Evolutionary conservation across 2,329 filamentous ascomycete genomes (phyloP), one percentile per base, ranked within the genome.

Genomic region (Graphilbum ipis-grandicollis): DNA sequence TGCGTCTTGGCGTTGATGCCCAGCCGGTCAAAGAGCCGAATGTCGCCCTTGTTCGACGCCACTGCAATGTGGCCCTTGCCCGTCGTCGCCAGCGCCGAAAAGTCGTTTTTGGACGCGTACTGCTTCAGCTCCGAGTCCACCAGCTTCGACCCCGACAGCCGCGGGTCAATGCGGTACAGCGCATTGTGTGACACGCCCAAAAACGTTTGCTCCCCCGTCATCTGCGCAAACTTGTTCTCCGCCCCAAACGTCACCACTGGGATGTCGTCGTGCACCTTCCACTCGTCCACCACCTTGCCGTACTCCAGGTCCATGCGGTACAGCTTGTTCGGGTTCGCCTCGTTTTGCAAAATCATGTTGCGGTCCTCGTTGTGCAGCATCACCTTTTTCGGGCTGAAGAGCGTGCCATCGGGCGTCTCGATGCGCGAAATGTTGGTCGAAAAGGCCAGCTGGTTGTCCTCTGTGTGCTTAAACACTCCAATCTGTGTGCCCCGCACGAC

Each of bases 251-350:
- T 90, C 38, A 82, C 75, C 42, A 96, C 82, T 0, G 83, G 79
- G 38, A 98, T 94, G 52, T 96, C 83, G 43, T 98, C 88, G 52
- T 98, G 88, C 13, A 98, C 71, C 48, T 93, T 93, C 90, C 90
- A 98, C 57, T 98, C 90, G 51, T 98, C 90, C 2, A 96, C 85
- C 26, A 98, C 82, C 60, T 94, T 96, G 46, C 90, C 90, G 48
- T 92, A 92, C 56, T 98, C 88, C 32, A 98, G 67, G 58, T 98
- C 90, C 90, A 98, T 96, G 33, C 83, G 82, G 55, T 86, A 98
- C 2, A 98, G 68, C 36, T 83, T 85, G 60, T 93, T 88, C 2
- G 88, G 83, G 45, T 96, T 79, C 36, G 76, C 54, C 34, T 68
- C 65, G 48, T 92, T 86, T 55, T 94, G 86, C 40, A 94, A 58